Conservation (phyloP, 768 basidiomycete genomes). For the Pleurotus eryngii region DNA sequence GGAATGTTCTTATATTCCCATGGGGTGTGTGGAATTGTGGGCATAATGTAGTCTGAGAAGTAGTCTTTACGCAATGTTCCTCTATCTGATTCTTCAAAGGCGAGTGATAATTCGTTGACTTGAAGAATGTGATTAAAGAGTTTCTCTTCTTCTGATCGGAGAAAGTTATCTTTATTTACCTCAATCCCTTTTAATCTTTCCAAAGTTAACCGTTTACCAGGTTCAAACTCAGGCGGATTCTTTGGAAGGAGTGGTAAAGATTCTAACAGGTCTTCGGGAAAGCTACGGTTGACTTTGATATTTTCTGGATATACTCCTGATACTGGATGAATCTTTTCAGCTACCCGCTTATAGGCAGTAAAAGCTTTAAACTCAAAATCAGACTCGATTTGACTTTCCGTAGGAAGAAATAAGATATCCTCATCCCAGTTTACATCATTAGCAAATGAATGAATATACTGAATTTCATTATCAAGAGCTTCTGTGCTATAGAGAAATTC, state of each 20-base stretch:
- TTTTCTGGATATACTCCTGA: constrained; percentile 16
- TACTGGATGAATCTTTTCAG: constrained; percentile 21
- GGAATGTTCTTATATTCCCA: constrained; percentile 33
- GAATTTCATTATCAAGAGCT: not conserved
- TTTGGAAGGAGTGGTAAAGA: constrained; percentile 15
- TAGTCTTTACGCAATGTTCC: constrained; percentile 12
- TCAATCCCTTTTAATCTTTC: constrained; percentile 2
- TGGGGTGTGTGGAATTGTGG: constrained; percentile 29
- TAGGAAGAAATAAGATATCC: not conserved
- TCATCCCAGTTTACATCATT: not conserved
- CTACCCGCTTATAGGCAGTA: constrained; percentile 15
- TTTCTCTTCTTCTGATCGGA: constrained; percentile 18
- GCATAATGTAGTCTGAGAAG: constrained; percentile 26
- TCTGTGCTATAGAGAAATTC: not conserved
- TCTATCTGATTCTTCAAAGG: constrained; percentile 17
- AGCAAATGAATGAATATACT: not conserved
- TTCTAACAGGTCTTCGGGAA: constrained; percentile 25
- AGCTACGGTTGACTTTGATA: not conserved
- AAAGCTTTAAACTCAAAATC: not conserved
- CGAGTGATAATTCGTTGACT: constrained; percentile 19
- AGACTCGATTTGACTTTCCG: not conserved
- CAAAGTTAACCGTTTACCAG: constrained; percentile 5
- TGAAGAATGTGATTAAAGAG: constrained; percentile 19
- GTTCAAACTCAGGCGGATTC: constrained; percentile 18
- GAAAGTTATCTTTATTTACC: constrained; percentile 17